These are phyloP conservation scores for Graphilbum fragrans DNA, from an alignment of 2,329 filamentous ascomycete species.

Conservation along the genomic window DNA sequence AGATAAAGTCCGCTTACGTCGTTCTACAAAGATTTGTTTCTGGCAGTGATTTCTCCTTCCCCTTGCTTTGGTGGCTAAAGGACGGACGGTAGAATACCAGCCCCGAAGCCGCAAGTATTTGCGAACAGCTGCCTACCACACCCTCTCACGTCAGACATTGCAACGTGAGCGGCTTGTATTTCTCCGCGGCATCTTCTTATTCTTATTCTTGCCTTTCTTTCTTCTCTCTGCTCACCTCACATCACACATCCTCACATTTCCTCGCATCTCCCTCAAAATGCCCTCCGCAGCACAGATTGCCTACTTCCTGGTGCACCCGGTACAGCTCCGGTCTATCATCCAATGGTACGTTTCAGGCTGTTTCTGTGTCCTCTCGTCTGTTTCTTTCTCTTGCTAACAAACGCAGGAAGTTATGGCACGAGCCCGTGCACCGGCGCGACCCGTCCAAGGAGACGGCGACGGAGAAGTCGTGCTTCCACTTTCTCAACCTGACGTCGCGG, in stretches of 20 bases:
- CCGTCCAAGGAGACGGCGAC: constrained; percentile 60
- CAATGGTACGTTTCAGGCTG: constrained; percentile 58
- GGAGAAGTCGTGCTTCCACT: constrained; percentile 73
- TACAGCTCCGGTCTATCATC: constrained; percentile 67
- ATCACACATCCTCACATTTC: not conserved
- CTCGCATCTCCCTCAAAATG: constrained; percentile 27
- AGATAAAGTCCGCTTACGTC: too few species aligned
- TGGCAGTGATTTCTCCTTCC: too few species aligned
- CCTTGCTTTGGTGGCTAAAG: too few species aligned
- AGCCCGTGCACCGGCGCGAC: constrained; percentile 78
- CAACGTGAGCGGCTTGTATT: not conserved
- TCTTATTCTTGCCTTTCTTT: not conserved
- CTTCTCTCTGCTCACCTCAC: not conserved
- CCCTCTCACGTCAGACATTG: too few species aligned
- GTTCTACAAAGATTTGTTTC: too few species aligned
- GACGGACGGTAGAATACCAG: too few species aligned
- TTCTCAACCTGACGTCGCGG: constrained; percentile 77
- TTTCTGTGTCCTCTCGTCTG: not conserved
- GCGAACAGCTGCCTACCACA: too few species aligned
- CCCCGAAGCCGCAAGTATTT: too few species aligned
- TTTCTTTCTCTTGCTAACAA: not conserved
- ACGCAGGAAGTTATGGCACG: constrained; percentile 87
- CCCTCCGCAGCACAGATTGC: constrained; percentile 38
- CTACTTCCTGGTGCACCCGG: constrained; percentile 66
- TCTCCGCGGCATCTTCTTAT: not conserved